Evolutionary conservation across 1,284 basidiomycete genomes (phyloP).

Genomic region (Phellopilus nigrolimitatus): DNA sequence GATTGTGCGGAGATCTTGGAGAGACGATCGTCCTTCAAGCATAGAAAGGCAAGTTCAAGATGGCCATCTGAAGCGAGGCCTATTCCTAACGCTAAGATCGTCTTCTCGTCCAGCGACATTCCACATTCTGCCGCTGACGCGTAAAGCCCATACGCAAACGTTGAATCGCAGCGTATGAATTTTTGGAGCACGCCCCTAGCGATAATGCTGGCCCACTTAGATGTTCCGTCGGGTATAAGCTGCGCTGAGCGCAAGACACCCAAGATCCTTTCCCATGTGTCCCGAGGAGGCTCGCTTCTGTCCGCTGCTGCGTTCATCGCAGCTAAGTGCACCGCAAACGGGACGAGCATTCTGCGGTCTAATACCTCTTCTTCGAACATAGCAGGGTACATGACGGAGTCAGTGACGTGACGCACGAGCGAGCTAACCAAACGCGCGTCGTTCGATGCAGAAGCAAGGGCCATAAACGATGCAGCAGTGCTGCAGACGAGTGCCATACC

Average conservation of each 20-base stretch:
- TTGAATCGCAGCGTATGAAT: not conserved
- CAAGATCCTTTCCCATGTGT: slow-evolving; percentile 12
- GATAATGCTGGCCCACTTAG: not conserved
- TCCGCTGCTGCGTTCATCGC: not conserved
- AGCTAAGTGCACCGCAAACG: slow-evolving; percentile 8
- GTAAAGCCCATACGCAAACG: slow-evolving; percentile 7
- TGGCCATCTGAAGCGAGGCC: slow-evolving; percentile 6
- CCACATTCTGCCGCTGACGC: slow-evolving; percentile 3
- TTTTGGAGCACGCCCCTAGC: slow-evolving; percentile 5
- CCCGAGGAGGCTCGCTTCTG: not conserved
- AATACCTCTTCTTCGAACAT: slow-evolving; percentile 3
- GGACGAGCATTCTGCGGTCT: slow-evolving; percentile 1
- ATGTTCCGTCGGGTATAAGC: slow-evolving; percentile 8
- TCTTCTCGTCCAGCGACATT: not conserved
- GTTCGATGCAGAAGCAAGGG: slow-evolving; percentile 32
- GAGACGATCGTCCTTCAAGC: slow-evolving; percentile 8
- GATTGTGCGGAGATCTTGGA: not conserved
- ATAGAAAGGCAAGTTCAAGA: slow-evolving; percentile 7
- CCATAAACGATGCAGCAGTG: slow-evolving; percentile 43
- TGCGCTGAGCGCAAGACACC: slow-evolving; percentile 2
- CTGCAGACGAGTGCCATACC: slow-evolving; percentile 29
- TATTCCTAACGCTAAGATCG: slow-evolving; percentile 6
- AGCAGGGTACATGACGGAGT: slow-evolving; percentile 12
- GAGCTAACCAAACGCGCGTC: slow-evolving; percentile 9
- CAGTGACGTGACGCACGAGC: slow-evolving; percentile 15